These are phyloP conservation scores for Rugonectria rugulosa DNA, from an alignment of 2,329 filamentous ascomycete species.

Conservation along the genomic window DNA sequence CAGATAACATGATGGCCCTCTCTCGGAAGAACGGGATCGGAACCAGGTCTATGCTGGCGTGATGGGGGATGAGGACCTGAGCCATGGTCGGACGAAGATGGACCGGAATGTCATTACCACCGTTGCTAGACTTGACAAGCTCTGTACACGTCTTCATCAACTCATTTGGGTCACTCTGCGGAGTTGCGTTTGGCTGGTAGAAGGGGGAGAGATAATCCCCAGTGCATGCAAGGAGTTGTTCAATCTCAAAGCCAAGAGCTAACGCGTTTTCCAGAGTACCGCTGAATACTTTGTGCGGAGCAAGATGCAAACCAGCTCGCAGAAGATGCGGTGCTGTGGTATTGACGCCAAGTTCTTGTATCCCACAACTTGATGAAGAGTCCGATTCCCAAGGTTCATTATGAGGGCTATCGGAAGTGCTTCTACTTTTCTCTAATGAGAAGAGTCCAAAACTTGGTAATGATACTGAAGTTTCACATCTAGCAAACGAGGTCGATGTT, in stretches of 20 bases:
- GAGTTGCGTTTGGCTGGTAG: constrained; percentile 27
- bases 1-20: constrained; percentile 35
- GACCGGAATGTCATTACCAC: constrained; percentile 14
- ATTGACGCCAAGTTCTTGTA: neutral
- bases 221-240: constrained; percentile 21
- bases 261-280: constrained; percentile 34
- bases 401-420: too few species aligned
- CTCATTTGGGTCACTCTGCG: neutral
- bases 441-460: too few species aligned
- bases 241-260: constrained; percentile 25
- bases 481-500: too few species aligned
- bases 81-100: constrained; percentile 37
- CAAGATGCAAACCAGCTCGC: constrained; percentile 27
- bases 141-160: constrained; percentile 9
- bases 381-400: too few species aligned
- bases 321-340: constrained; percentile 16
- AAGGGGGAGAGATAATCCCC: constrained; percentile 32
- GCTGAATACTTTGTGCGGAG: constrained; percentile 26
- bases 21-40: constrained; percentile 38
- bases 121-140: neutral
- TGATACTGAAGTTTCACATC: too few species aligned
- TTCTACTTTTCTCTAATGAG: too few species aligned
- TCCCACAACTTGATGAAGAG: neutral
- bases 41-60: constrained; percentile 36
- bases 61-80: constrained; percentile 38